Conservation (phyloP, 306 rosid species). For the Prunus campanulata region DNA sequence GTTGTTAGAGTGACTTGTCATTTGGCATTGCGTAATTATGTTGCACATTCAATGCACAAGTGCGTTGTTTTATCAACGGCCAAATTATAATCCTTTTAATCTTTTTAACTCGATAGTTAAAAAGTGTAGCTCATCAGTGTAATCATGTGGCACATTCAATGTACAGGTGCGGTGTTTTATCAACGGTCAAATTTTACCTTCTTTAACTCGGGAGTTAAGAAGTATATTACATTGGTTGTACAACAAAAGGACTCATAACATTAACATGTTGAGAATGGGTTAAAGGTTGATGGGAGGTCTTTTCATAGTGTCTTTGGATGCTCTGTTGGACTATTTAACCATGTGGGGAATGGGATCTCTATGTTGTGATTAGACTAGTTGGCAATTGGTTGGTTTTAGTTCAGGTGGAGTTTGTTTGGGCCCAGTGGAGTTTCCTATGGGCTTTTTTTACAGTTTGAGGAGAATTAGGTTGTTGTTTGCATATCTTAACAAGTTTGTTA, state of each 20-base stretch:
- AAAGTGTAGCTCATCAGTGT: too few relatives aligned
- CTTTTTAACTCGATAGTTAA: too few relatives aligned
- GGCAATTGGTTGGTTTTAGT: not conserved
- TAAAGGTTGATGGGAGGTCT: not conserved
- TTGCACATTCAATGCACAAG: too few relatives aligned
- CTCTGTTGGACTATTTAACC: not conserved
- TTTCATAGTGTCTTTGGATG: not conserved
- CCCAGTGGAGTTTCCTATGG: not conserved
- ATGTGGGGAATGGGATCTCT: not conserved
- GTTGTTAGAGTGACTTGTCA: too few relatives aligned
- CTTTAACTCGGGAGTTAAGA: too few relatives aligned
- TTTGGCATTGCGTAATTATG: too few relatives aligned
- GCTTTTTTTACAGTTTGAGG: not conserved
- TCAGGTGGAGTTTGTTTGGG: constrained; percentile 2
- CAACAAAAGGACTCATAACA: not conserved
- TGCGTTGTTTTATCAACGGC: too few relatives aligned
- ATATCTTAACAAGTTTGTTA: not conserved
- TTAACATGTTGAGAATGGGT: not conserved
- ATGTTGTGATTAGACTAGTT: not conserved
- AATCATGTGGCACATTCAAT: too few relatives aligned
- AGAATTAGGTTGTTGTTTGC: not conserved
- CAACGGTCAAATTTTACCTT: too few relatives aligned
- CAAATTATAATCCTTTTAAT: too few relatives aligned
- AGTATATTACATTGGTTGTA: too few relatives aligned
- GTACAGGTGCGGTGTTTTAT: too few relatives aligned